Base-by-base conservation (phyloP, 2,329 filamentous ascomycete species). In the Calycina herbarum region DNA sequence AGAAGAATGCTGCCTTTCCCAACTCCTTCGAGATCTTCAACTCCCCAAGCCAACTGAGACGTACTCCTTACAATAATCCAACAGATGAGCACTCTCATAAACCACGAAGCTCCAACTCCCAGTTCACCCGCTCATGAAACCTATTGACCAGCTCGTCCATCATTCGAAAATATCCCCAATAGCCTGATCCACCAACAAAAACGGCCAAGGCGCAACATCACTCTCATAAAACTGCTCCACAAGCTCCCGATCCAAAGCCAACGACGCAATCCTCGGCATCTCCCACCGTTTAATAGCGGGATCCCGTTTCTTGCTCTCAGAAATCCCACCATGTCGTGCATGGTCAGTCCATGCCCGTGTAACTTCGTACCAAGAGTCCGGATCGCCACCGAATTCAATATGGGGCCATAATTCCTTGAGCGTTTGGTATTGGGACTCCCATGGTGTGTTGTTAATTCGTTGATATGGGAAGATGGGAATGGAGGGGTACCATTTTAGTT, bases 151-250 rank as follows among this genome's bases (percentile, higher is more conserved):
- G n/a, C n/a, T 20, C 17, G n/a, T 6, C n/a, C 45, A 51, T 54
- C 48, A 54, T 13, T 54, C 48, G 20, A 54, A 54, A 54, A 54
- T 5, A 54, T 54, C 48, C 20, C 20, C 48, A 54, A 54, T 54
- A 13, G 20, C 20, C 48, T 20, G 10, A 27, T 54, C 20, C 20
- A 54, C 48, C 48, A 54, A 27, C 20, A 54, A 27, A 54, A 54
- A 54, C 20, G 48, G 48, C 48, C 48, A 54, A 20, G 48, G 48
- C 20, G n/a, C 48, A 24, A 1, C 4, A 20, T 11, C 20, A 54
- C 48, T 54, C 2, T 54, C 3, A 54, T 27, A 54, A 27, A 54
- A 27, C 48, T 4, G 20, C 27, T 54, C 48, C 48, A 54, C 48
- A 4, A 54, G 8, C n/a, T 2, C 24, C 20, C 13, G 3, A 2